Conservation (phyloP, 495 filamentous ascomycete genomes). For the Chaetomidium leptoderma region DNA sequence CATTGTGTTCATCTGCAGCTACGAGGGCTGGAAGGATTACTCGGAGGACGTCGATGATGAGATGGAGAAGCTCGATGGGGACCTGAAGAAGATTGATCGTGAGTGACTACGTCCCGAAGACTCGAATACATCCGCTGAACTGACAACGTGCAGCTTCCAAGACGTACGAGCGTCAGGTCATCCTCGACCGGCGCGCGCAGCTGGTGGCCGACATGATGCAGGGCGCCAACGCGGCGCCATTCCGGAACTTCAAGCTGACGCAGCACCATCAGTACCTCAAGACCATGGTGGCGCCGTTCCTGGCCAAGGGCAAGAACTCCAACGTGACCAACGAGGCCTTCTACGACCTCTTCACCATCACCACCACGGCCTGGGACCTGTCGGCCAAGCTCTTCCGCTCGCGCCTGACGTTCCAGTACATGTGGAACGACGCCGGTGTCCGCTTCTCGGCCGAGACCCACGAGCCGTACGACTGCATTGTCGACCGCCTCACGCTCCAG, state of each 20-base stretch:
- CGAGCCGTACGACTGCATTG: constrained; percentile 9
- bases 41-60: constrained; percentile 16
- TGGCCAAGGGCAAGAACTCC: constrained; percentile 6
- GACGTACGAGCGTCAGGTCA: constrained; percentile 26
- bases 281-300: constrained; percentile 18
- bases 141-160: constrained; percentile 12
- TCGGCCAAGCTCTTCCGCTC: constrained; percentile 27
- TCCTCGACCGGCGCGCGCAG: constrained; percentile 26
- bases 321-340: constrained; percentile 22
- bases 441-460: constrained; percentile 30
- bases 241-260: constrained; percentile 21
- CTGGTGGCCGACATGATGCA: constrained; percentile 19
- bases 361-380: constrained; percentile 29
- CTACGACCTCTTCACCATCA: constrained; percentile 28
- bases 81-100: constrained; percentile 18
- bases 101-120: neutral
- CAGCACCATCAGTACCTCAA: constrained; percentile 29
- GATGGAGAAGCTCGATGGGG: constrained; percentile 16
- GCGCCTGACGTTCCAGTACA: constrained; percentile 29
- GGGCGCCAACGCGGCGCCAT: constrained; percentile 8
- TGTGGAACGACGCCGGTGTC: constrained; percentile 28
- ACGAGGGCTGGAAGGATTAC: constrained; percentile 27
- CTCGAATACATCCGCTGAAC: neutral
- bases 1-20: constrained; percentile 23
- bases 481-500: constrained; percentile 11